Base-by-base conservation (phyloP, 495 filamentous ascomycete species). In the Staphylotrichum tortipilum region DNA sequence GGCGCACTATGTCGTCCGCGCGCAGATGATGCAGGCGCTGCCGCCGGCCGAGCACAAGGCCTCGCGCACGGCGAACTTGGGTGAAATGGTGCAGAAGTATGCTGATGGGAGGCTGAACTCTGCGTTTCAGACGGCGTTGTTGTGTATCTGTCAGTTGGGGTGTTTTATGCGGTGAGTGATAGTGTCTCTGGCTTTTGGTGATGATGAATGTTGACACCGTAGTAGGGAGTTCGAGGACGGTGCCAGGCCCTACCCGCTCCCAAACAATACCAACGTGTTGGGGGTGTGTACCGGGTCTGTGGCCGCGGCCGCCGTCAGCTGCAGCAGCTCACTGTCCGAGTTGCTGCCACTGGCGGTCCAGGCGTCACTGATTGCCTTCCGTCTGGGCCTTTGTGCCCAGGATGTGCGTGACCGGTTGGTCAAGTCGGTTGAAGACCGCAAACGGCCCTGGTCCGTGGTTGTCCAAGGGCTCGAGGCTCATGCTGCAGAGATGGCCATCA, bases 271-370 rank as follows among this genome's bases (percentile, higher is more conserved):
- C 12, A 70, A 66, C 52, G 56, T 78, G 17, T 61, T 81, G 17
- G 80, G 79, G 17, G 71, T 84, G 14, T 87, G 84, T 66, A 86
- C 81, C n/a, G 81, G 81, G 39, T 67, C 84, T 26, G 69, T 88
- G 50, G 79, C 84, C 10, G 81, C 81, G 22, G 69, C 82, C 12
- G 84, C 80, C 6, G 74, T 88, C 10, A 79, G 78, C 45, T 81
- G 71, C 37, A 76, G 82, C 5, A 73, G 65, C 11, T 81, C 78
- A 4, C 62, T 86, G 14, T 72, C 78, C n/a, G 74, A 83, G 18
- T 67, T 90, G 2, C 61, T 88, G 12, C 72, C 76, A 5, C 68
- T 81, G 21, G 83, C 78, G 30, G 74, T 86, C 24, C 75, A 86
- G 59, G 73, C 76, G 1, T 80, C 85, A 7, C 66, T 82, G 46